Base-by-base conservation (phyloP, 2,329 filamentous ascomycete species). In the Helicocarpus griseus region DNA sequence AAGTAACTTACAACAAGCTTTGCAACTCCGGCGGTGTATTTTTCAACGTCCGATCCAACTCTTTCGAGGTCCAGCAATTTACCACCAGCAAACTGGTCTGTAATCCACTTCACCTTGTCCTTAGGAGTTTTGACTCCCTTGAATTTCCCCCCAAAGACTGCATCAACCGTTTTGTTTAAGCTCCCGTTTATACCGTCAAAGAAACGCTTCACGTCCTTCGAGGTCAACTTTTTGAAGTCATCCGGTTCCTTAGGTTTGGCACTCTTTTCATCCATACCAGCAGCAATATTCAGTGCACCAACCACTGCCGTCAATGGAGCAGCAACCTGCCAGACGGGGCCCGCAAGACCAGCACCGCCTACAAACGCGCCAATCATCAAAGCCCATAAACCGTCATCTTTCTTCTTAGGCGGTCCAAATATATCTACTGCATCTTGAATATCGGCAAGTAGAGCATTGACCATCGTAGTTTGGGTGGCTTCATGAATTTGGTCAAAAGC, bases 311-410 rank as follows among this genome's bases (percentile, higher is more conserved):
- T 50, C 22, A 44, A 5, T 31, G 36, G 36, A 17, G 48, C 35
- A 41, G 5, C 48, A 44, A 44, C 24, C 19, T 43, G 17, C 48
- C 48, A 50, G 24, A 44, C 39, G 22, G 48, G 48, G 6, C 48
- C 48, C 9, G 48, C 38, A n/a, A 50, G 8, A 14, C 36, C 48
- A 44, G 38, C 48, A 14, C 5, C 48, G 5, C n/a, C 14, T n/a
- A 50, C 48, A 44, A 50, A 50, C 8, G 38, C 36, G 21, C 48
- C 48, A 44, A 50, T 50, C 24, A 50, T 11, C 17, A 50, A 14
- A 44, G 36, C 14, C n/a, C n/a, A 44, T 14, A 50, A 13, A 31
- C 14, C 22, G 17, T 2, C 4, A 33, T 50, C 26, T n/a, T 33
- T 17, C 8, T 21, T 14, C 24, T 29, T 14, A 14, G 48, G 36